Evolutionary conservation across 2,329 filamentous ascomycete genomes (phyloP), one percentile per base, ranked within the genome.

Genomic region (Sporothrix curviconia): DNA sequence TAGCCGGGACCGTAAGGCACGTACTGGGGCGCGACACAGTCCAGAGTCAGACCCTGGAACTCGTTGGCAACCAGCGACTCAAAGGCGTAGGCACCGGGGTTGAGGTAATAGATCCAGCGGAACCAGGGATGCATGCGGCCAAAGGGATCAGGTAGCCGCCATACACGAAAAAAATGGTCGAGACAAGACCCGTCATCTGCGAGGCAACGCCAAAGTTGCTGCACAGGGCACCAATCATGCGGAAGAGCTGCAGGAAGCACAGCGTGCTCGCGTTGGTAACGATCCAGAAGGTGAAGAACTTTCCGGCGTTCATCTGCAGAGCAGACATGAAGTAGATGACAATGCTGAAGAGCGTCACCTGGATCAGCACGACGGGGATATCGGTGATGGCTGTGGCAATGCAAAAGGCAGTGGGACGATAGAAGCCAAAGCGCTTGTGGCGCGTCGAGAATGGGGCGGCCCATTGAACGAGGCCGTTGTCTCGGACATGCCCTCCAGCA

Each of bases 261-360:
- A 86, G 76, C 0, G 78, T 84, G 12, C 78, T 76, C 0, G 78
- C 69, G 68, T 82, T 85, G 0, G 82, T 78, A 60, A 87, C 82
- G 1, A 87, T 69, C 59, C 82, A 78, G 63, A 82, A 81, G 55
- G 85, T 84, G 66, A 86, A 88, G 68, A 87, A 88, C 24, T 85
- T 78, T 43, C 82, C 84, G 0, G 86, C 78, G 28, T 82, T 80
- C 28, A 85, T 74, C 55, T 85, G 78, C 1, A 92, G 76, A 52
- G 86, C 83, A 0, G 85, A 81, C 85, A 92, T 85, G 70, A 91
- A 92, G 73, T 92, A 92, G 37, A 92, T 75, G 17, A 85, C 79
- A 39, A 89, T 49, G 60, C 87, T 87, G 72, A 91, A 92, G 19
- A 83, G 72, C 55, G 86, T 72, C 0, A 85, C 76, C 63, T 89